A percentile compares a stretch with the other conserved stretches of the same genome.
Conservation (phyloP, 1,139 yeast species). For the Yamadazyma friedrichii region DNA sequence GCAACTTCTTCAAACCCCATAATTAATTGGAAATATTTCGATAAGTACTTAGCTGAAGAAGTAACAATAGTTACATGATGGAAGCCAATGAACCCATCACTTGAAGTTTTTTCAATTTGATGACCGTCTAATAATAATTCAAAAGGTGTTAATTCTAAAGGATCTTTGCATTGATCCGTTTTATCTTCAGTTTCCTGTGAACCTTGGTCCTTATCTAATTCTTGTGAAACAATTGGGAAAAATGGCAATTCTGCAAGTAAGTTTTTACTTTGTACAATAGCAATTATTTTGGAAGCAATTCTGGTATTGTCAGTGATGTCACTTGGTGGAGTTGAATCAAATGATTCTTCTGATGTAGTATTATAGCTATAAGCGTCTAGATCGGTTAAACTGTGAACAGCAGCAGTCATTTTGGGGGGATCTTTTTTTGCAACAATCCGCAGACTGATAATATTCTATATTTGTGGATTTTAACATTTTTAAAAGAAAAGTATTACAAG, state of each 20-base stretch:
- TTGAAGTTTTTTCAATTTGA: conserved; percentile 18
- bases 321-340: no score
- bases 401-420: not conserved
- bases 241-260: conserved; percentile 22
- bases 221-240: conserved; percentile 9
- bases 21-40: conserved; percentile 50
- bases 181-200: conserved; percentile 12
- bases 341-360: not conserved
- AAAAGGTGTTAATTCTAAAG: conserved; percentile 15
- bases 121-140: conserved; percentile 28
- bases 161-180: conserved; percentile 16
- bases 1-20: conserved; percentile 70
- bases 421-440: conserved; percentile 1
- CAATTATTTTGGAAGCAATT: not conserved
- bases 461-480: not conserved
- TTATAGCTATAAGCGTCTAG: not conserved
- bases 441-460: not conserved
- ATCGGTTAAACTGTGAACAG: conserved; percentile 2
- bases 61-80: conserved; percentile 32
- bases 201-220: conserved; percentile 20
- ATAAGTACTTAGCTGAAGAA: conserved; percentile 66
- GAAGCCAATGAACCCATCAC: conserved; percentile 35
- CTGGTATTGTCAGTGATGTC: no score
- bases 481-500: no score
- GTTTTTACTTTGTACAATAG: not conserved